phyloP scores from a whole-genome alignment of 345 rosid species.

The Cardiospermum halicacabum region DNA sequence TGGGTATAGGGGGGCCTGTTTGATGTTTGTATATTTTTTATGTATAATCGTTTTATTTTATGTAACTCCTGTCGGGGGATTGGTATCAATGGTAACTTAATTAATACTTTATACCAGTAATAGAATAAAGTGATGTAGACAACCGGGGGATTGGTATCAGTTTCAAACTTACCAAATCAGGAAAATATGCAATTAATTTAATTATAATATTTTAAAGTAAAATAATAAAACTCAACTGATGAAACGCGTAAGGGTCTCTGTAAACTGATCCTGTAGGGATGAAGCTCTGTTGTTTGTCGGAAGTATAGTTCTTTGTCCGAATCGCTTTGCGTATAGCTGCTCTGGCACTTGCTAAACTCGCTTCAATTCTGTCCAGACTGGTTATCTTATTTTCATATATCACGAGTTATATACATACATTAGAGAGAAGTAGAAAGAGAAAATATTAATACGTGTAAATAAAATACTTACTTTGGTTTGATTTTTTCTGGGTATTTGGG shows the following conservation, averaged over 20 bases:
- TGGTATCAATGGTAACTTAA: too few relatives aligned
- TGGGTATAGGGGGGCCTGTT: too few relatives aligned
- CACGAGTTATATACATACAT: neutral
- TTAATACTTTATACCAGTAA: too few relatives aligned
- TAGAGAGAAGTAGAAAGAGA: neutral
- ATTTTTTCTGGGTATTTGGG: neutral
- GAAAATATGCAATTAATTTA: too few relatives aligned
- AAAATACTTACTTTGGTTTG: neutral
- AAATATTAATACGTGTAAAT: neutral
- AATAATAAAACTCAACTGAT: constrained; percentile 11
- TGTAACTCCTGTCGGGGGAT: too few relatives aligned
- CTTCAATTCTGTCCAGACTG: neutral
- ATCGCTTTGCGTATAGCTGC: constrained; percentile 11
- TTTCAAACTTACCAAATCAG: neutral
- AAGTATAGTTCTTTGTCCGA: constrained; percentile 8
- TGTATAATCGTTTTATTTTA: too few relatives aligned
- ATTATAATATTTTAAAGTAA: neutral
- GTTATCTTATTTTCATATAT: neutral
- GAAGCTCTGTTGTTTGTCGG: constrained; percentile 3
- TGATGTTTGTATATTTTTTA: too few relatives aligned
- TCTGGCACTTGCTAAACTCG: constrained; percentile 7
- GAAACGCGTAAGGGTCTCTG: constrained; percentile 14
- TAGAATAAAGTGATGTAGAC: too few relatives aligned
- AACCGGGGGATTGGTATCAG: neutral
- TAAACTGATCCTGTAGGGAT: constrained; percentile 11